Evolutionary conservation across 106 monocot genomes (phyloP), one percentile per base, ranked within the genome.

Genomic region (Allium cepa): DNA sequence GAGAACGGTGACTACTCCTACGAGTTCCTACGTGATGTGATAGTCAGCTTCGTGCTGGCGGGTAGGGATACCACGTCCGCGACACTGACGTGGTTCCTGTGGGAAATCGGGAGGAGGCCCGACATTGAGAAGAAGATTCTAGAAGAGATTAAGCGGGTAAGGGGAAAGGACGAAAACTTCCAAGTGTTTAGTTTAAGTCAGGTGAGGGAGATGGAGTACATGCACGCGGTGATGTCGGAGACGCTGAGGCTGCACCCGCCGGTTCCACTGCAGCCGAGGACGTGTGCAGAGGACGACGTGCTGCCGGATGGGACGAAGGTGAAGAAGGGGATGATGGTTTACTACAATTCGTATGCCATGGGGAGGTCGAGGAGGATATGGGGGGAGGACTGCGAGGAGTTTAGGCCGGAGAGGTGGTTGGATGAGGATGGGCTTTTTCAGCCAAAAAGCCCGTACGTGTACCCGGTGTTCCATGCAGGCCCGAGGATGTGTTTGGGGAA

Each of bases 71-170:
- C 84, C 10, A 79, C 81, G 0, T 78, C 83, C 12, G 69, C 86
- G 8, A 80, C 90, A 16, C 78, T 86, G 8, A 83, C 83, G 0
- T 83, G 90, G 86, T 86, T 90, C 78, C 83, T 90, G 65, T 90
- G 75, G 81, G 59, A 76, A 12, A 36, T 83, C 14, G 70, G 81
- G 10, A 27, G 53, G 47, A 66, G 72, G 69, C 78, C 74, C 13
- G 60, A 75, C 12, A 63, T 77, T 10, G 80, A 79, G 69, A 8
- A 22, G 8, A n/a, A 73, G 63, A 13, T 86, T 6, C 57, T 77
- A 4, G 15, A 27, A 8, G 86, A 86, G 55, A 46, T 76, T 14
- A 57, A 59, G 59, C 9, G 53, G 53, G 53, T 55, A 11, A 11
- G 53, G 53, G 53, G 7, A 15, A 55, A 55, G 7, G 53, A 55